These are phyloP conservation scores for Jatropha multifida DNA, from an alignment of 441 rosid species.

Conservation along the genomic window DNA sequence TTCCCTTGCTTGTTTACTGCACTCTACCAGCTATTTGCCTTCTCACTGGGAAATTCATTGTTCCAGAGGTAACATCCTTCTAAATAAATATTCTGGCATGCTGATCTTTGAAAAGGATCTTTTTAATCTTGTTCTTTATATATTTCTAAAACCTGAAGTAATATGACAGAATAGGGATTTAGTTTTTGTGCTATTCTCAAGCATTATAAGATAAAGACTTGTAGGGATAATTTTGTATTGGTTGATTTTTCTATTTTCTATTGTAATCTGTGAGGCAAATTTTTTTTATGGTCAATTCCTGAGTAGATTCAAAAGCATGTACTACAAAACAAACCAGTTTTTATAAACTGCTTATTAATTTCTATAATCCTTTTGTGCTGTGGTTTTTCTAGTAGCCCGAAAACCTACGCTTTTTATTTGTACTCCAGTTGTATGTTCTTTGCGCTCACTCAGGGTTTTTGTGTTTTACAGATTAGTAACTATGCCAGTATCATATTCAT, in stretches of 20 bases:
- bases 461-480: slow-evolving; percentile 80
- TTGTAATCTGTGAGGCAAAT: not conserved
- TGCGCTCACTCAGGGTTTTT: slow-evolving; percentile 17
- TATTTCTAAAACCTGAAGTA: not conserved
- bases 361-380: not conserved
- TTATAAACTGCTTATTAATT: not conserved
- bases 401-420: not conserved
- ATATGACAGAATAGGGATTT: not conserved
- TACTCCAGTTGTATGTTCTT: not conserved
- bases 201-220: not conserved
- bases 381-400: not conserved
- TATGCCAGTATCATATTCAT: slow-evolving; percentile 84
- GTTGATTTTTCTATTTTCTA: not conserved
- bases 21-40: slow-evolving; percentile 94
- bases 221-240: not conserved
- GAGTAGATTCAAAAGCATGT: not conserved
- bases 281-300: slow-evolving; percentile 5
- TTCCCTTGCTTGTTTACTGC: slow-evolving; percentile 86
- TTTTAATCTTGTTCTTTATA: not conserved
- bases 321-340: not conserved
- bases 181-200: not conserved
- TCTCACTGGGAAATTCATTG: slow-evolving; percentile 93
- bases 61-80: slow-evolving; percentile 62
- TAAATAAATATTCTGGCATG: not conserved
- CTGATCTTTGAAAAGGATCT: not conserved